These are phyloP conservation scores for Pseudogymnoascus sp. DNA, from an alignment of 2,329 filamentous ascomycete species.

Conservation along the genomic window DNA sequence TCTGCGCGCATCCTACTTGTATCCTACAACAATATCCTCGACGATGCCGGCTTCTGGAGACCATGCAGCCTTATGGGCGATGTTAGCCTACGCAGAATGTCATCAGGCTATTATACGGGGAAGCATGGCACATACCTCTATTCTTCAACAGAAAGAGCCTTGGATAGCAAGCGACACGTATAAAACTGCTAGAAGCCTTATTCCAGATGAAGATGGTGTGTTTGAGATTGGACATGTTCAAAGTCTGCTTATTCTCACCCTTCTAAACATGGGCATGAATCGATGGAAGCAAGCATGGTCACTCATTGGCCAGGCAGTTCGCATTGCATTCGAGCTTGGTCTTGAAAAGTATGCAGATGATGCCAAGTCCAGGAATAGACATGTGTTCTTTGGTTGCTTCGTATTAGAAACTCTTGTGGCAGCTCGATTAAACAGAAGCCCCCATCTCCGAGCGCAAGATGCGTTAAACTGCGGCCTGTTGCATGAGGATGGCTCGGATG, in stretches of 20 bases:
- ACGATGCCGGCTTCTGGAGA: conserved; percentile 23
- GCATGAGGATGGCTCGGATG: conserved; percentile 59
- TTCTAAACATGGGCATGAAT: conserved; percentile 52
- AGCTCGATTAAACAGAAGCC: conserved; percentile 39
- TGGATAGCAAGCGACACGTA: conserved; percentile 25
- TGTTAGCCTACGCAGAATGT: conserved; percentile 44
- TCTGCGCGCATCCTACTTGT: conserved; percentile 25
- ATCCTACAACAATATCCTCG: conserved; percentile 3
- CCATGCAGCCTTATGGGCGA: conserved; percentile 50
- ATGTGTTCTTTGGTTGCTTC: conserved; percentile 49
- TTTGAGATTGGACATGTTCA: conserved; percentile 41
- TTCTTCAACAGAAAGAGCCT: neutral
- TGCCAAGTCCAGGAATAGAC: conserved; percentile 27
- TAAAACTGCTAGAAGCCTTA: conserved; percentile 35
- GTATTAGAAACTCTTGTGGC: conserved; percentile 53
- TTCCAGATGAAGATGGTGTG: conserved; percentile 37
- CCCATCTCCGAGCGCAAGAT: conserved; percentile 42
- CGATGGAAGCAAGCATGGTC: conserved; percentile 36
- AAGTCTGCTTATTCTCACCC: conserved; percentile 46
- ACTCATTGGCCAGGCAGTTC: conserved; percentile 20
- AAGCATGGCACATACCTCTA: neutral
- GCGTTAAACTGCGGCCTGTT: conserved; percentile 37
- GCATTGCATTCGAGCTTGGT: conserved; percentile 32
- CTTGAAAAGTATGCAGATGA: conserved; percentile 23
- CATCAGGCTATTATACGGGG: conserved; percentile 36